Evolutionary conservation across 169 alveolate species (phyloP), one percentile per base, ranked within the genome.

Genomic region (Babesia caballi): DNA sequence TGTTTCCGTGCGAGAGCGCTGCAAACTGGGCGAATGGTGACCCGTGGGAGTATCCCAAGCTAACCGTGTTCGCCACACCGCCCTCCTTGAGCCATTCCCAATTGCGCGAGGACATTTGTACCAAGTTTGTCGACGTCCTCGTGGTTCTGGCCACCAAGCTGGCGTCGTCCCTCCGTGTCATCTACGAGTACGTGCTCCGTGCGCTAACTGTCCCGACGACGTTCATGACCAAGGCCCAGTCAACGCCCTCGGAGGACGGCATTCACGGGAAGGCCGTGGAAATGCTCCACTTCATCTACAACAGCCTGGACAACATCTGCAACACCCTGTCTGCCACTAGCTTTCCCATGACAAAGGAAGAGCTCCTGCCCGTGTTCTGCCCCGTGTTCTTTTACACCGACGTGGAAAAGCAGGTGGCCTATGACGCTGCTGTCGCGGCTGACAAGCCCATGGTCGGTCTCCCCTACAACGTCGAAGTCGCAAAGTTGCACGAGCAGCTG

Each of bases 341-440:
- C n/a, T 28, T 75, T 23, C 41, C 72, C 53, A 38, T 68, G 52
- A 50, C 25, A 9, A 68, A 40, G 21, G 83, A 68, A 4, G 58
- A 41, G 9, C 14, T 63, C 2, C 27, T 61, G 12, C 32, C 87
- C 36, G 63, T 68, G 6, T 78, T 78, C 23, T 52, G 87, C 35
- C 87, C 87, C 23, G 60, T 68, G 46, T 19, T 68, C 44, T 78
- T 78, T 49, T 30, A 27, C 21, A 60, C 68, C 27, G 87, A 78
- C 8, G 19, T 25, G 19, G 83, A 68, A 21, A 78, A 65, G 30
- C 77, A 67, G 33, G 41, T 30, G 12, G 87, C 83, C 17, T 23
- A 68, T 2, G 87, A 78, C 19, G 11, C 38, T 9, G 35, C 59
- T 14, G 54, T 32, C 14, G 27, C n/a, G 35, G 44, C 56, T 14